These are phyloP conservation scores for Phytophthora foliorum DNA, from an alignment of 352 stramenopile species.

Conservation along the genomic window DNA sequence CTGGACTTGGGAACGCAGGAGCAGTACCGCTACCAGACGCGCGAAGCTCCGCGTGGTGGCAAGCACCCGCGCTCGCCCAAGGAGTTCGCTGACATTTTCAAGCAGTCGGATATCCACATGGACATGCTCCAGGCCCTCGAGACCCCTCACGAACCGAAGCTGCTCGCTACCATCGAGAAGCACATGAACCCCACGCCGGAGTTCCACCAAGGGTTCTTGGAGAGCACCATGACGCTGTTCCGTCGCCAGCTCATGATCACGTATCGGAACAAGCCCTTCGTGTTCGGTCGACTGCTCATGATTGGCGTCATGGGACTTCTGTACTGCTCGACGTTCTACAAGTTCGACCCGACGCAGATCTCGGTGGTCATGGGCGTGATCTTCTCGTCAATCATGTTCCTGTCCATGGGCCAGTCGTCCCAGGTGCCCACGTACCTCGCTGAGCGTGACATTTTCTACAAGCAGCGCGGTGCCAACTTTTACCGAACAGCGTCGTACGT, in stretches of 20 bases:
- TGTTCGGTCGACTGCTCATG: conserved; percentile 39
- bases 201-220: neutral
- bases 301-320: conserved; percentile 49
- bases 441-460: conserved; percentile 67
- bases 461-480: conserved; percentile 75
- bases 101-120: conserved; percentile 1
- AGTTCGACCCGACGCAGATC: conserved; percentile 42
- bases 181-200: neutral
- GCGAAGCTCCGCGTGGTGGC: neutral
- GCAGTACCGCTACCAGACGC: neutral
- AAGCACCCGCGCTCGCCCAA: neutral
- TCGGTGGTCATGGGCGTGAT: conserved; percentile 64
- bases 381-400: conserved; percentile 81
- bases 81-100: neutral
- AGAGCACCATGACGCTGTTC: neutral
- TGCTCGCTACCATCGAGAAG: neutral
- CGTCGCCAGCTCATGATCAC: conserved; percentile 37
- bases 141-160: neutral
- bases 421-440: conserved; percentile 74
- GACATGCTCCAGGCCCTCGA: neutral
- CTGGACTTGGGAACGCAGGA: neutral
- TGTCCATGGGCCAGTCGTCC: conserved; percentile 68
- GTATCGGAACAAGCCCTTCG: conserved; percentile 45
- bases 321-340: conserved; percentile 52
- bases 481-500: conserved; percentile 68